Evolutionary conservation across 208 protist genomes (phyloP).

Genomic region (Phytomonas sp.): DNA sequence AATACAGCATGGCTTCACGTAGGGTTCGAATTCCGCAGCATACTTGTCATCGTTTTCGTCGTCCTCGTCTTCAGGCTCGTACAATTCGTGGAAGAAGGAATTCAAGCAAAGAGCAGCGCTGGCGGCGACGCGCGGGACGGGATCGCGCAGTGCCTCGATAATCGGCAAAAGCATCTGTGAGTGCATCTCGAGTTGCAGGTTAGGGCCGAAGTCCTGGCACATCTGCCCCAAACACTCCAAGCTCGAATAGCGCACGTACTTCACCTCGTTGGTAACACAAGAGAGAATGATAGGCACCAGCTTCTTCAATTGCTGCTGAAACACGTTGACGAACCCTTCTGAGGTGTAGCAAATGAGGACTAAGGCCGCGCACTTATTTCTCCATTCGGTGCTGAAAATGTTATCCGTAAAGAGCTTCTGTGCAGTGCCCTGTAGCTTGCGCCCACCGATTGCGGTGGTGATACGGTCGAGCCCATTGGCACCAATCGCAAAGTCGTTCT

Average conservation of each 20-base stretch:
- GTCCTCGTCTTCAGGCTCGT: constrained; percentile 47
- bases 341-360: constrained; percentile 61
- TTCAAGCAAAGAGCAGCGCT: constrained; percentile 61
- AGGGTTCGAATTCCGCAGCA: constrained; percentile 39
- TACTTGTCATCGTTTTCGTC: constrained; percentile 30
- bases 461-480: constrained; percentile 67
- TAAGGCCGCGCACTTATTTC: constrained; percentile 64
- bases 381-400: constrained; percentile 63
- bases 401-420: constrained; percentile 62
- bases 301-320: constrained; percentile 42
- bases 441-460: constrained; percentile 57
- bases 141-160: constrained; percentile 44
- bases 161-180: constrained; percentile 42
- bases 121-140: constrained; percentile 53
- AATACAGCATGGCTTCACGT: constrained; percentile 52
- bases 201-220: constrained; percentile 54
- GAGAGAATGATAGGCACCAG: constrained; percentile 47
- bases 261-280: constrained; percentile 50
- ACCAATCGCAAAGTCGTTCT: constrained; percentile 56
- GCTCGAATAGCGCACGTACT: constrained; percentile 67
- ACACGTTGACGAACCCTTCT: constrained; percentile 58
- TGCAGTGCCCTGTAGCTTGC: constrained; percentile 62
- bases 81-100: constrained; percentile 62
- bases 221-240: constrained; percentile 71
- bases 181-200: constrained; percentile 45